Evolutionary conservation across 164 flowering plant genomes (phyloP), one percentile per base, ranked within the genome.

Genomic region (Dillenia suffruticosa): DNA sequence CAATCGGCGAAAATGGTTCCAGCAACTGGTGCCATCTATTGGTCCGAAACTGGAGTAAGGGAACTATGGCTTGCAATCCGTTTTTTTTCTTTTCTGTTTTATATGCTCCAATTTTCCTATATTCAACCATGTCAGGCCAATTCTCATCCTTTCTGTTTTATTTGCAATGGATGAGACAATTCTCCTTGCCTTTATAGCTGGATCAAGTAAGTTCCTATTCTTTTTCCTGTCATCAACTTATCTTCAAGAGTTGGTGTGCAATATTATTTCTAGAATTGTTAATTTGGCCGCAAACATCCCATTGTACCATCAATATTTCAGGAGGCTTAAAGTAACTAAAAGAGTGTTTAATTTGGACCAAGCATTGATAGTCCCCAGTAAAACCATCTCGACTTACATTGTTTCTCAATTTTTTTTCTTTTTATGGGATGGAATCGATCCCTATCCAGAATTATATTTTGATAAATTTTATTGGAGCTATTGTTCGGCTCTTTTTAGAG

Each of bases 161-260:
- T 89, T 93, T 74, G 61, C 72, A 22, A 19, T 91, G 73, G 93
- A 93, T 74, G 97, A 89, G 73, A 75, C 78, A 61, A 74, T 79
- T 47, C 83, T 93, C 63, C 89, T 93, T 51, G 84, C 92, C 47
- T 83, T 91, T 57, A 12, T 84, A 46, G 56, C 90, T 66, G 84
- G 87, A 54, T 73, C 88, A 72, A 84, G 97, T 90, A 68, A 80
- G 91, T 60, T 57, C 64, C 59, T 65, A 43, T 47, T 7, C 6
- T 15, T 19, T 19, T 19, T 19, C 22, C 22, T 19, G 22, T 19
- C 22, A 19, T 19, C 22, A 19, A 19, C 22, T 19, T 19, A 19
- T 19, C 22, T 19, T 19, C 22, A 19, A 19, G 22, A 19, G 22
- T 19, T 19, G 22, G 22, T 19, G 1, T 19, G 22, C 22, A 19